phyloP scores from a whole-genome alignment of 139 green algal genomes.

The Chlorella sp. region DNA sequence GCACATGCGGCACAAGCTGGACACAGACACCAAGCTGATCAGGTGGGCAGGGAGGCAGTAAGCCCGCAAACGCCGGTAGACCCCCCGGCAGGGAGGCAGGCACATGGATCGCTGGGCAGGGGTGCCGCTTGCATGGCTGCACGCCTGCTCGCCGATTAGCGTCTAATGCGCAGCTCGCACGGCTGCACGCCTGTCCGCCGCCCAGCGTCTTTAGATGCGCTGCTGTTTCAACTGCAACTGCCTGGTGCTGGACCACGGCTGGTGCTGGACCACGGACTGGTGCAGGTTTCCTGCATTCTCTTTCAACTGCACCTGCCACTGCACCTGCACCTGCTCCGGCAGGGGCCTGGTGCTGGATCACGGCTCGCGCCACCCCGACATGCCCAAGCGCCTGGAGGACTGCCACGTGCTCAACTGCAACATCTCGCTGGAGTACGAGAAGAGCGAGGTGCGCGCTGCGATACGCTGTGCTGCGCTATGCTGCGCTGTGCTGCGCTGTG shows the following conservation, averaged over 20 bases:
- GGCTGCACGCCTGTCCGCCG: too few relatives aligned
- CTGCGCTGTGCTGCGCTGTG: not conserved
- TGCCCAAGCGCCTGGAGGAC: constrained; percentile 95
- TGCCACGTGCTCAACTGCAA: constrained; percentile 96
- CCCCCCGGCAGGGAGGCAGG: too few relatives aligned
- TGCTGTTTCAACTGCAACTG: too few relatives aligned
- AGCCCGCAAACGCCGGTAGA: too few relatives aligned
- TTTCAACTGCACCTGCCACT: not conserved
- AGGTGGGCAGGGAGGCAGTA: constrained; percentile 27
- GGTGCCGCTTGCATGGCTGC: too few relatives aligned
- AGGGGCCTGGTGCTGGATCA: constrained; percentile 97
- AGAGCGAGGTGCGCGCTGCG: constrained; percentile 76
- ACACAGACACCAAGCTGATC: constrained; percentile 92
- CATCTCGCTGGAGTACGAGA: constrained; percentile 99
- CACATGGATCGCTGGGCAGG: too few relatives aligned
- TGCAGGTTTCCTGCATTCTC: not conserved
- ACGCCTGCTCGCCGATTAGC: too few relatives aligned
- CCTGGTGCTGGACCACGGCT: too few relatives aligned
- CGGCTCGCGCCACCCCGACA: constrained; percentile 96
- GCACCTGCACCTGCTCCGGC: not conserved
- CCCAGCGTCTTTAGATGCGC: too few relatives aligned
- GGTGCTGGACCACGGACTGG: not conserved
- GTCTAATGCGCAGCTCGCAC: too few relatives aligned
- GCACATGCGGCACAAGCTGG: constrained; percentile 98
- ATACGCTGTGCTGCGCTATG: too few relatives aligned